Conservation (phyloP, 177 flowering plant genomes). For the Vitis hybrid region DNA sequence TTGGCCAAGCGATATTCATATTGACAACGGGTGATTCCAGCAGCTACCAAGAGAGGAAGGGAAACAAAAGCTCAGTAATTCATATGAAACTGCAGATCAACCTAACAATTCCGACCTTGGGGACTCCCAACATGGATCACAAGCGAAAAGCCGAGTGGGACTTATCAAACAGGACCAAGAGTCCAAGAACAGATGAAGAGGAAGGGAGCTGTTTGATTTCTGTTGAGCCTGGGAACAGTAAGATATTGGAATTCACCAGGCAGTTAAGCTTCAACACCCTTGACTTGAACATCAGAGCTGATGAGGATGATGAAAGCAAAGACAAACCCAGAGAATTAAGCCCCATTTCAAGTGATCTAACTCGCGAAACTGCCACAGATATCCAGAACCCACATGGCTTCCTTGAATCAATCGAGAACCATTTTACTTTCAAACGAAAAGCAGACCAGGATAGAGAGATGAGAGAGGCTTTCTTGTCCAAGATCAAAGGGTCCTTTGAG, state of each 20-base stretch:
- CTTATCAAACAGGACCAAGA: constrained; percentile 34
- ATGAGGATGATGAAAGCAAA: constrained; percentile 39
- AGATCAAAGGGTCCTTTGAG: constrained; percentile 32
- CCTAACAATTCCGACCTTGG: constrained; percentile 14
- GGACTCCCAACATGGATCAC: constrained; percentile 11
- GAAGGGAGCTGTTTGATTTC: constrained; percentile 14
- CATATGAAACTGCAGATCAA: constrained; percentile 44
- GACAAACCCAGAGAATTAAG: constrained; percentile 25
- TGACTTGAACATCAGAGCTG: constrained; percentile 63
- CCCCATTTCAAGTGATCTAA: constrained; percentile 49
- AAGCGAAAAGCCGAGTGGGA: constrained; percentile 61
- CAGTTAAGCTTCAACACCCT: constrained; percentile 56
- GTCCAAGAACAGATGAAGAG: constrained; percentile 32
- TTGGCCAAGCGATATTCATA: constrained; percentile 34
- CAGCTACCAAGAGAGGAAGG: constrained; percentile 2
- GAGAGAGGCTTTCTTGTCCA: constrained; percentile 36
- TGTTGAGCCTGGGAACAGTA: constrained; percentile 4
- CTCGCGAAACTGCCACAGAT: constrained; percentile 29
- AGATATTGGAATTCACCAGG: constrained; percentile 31
- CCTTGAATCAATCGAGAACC: constrained; percentile 44
- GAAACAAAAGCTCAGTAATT: constrained; percentile 24
- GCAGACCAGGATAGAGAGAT: constrained; percentile 21
- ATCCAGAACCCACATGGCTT: constrained; percentile 24
- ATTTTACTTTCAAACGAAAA: constrained; percentile 32
- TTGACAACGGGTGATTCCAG: constrained; percentile 29